These are phyloP conservation scores for Mycena kentingensis DNA, from an alignment of 768 basidiomycete genomes.

Conservation along the genomic window DNA sequence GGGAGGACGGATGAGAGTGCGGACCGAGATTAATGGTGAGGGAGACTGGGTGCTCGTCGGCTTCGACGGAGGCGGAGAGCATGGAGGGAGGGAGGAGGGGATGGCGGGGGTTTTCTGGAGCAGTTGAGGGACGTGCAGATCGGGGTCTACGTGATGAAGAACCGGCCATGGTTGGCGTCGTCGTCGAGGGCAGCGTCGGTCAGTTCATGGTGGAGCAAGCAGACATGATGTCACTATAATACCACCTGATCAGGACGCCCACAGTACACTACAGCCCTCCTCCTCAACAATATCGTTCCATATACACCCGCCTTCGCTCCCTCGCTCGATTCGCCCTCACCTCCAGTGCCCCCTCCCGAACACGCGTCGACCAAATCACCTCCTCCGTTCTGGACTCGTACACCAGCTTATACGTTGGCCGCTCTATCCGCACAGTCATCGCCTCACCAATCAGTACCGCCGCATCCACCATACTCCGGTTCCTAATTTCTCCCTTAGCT, in stretches of 20 bases:
- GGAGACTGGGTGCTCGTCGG: neutral
- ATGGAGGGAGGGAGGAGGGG: neutral
- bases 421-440: conserved; percentile 56
- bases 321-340: conserved; percentile 29
- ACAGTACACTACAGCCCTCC: neutral
- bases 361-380: conserved; percentile 43
- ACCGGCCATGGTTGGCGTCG: too few relatives aligned
- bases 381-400: conserved; percentile 73
- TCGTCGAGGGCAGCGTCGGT: too few relatives aligned
- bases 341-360: conserved; percentile 19
- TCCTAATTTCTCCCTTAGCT: conserved; percentile 33
- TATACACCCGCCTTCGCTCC: conserved; percentile 31
- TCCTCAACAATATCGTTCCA: neutral
- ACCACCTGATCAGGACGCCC: neutral
- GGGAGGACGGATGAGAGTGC: neutral
- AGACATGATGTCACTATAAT: neutral
- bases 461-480: conserved; percentile 43
- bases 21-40: neutral
- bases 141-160: neutral
- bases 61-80: neutral
- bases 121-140: neutral
- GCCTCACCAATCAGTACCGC: conserved; percentile 39
- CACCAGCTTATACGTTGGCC: conserved; percentile 66
- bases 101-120: neutral
- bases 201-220: too few relatives aligned